These are phyloP conservation scores for Rutstroemia sp. DNA, from an alignment of 2,329 filamentous ascomycete species.

Conservation along the genomic window DNA sequence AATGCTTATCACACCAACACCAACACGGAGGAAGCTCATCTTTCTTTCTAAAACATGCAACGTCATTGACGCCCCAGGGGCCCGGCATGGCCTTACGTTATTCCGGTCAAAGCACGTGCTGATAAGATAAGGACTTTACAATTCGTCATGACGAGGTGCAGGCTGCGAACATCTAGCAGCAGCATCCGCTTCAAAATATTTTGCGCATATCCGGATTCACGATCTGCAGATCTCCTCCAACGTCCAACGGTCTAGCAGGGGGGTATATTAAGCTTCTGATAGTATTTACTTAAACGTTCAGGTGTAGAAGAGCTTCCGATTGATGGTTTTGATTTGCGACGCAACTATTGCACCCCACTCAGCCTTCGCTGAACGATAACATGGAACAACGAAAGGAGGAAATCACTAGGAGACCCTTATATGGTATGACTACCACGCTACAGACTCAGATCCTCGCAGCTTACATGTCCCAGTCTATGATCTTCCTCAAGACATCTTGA, in stretches of 20 bases:
- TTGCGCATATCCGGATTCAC: not conserved
- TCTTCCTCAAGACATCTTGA: conserved; percentile 30
- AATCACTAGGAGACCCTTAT: conserved; percentile 32
- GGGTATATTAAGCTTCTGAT: not conserved
- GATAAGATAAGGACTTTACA: not conserved
- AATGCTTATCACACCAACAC: too few relatives aligned
- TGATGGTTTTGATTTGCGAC: not conserved
- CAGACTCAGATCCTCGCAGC: not conserved
- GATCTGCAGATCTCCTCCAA: not conserved
- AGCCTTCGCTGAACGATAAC: not conserved
- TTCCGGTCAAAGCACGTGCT: not conserved
- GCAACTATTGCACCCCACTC: not conserved
- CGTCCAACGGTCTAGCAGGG: too few relatives aligned
- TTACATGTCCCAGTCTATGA: conserved; percentile 27
- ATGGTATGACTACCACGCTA: conserved; percentile 25
- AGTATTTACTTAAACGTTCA: not conserved
- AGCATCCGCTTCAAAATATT: not conserved
- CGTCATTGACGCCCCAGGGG: not conserved
- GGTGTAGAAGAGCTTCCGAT: not conserved
- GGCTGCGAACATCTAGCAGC: too few relatives aligned
- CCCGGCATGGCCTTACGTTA: not conserved
- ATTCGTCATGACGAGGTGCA: too few relatives aligned
- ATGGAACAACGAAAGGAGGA: conserved; percentile 32
- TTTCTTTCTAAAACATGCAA: not conserved
- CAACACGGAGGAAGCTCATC: too few relatives aligned